Percentiles rank a stretch among this genome's conserved stretches.
These are phyloP conservation scores for Saussurea involucrata DNA, from an alignment of 129 eudicot genomes.

Conservation along the genomic window DNA sequence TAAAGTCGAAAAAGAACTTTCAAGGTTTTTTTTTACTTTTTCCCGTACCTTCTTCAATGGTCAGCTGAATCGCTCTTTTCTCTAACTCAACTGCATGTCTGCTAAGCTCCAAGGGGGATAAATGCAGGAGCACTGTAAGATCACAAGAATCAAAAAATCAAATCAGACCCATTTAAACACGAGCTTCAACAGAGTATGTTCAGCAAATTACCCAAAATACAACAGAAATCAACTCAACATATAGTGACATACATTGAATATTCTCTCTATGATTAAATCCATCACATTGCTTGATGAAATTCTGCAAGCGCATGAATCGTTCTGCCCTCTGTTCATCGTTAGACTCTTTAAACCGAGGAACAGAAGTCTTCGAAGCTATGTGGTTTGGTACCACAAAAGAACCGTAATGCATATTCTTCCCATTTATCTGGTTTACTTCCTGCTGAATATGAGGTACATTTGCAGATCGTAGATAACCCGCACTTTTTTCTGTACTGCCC, in stretches of 20 bases:
- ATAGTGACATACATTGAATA: conserved; percentile 45
- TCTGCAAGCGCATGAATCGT: conserved; percentile 53
- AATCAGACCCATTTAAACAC: neutral
- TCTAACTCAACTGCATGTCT: conserved; percentile 71
- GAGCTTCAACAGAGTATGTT: neutral
- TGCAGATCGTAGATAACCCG: conserved; percentile 22
- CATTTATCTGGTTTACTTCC: conserved; percentile 28
- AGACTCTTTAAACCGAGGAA: conserved; percentile 28
- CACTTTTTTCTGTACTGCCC: conserved; percentile 20
- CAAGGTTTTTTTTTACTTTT: neutral
- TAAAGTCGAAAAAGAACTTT: neutral
- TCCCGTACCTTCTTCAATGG: conserved; percentile 72
- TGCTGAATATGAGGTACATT: conserved; percentile 23
- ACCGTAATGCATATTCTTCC: conserved; percentile 25
- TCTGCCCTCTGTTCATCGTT: conserved; percentile 50
- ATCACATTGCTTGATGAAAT: conserved; percentile 64
- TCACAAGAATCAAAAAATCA: conserved; percentile 9
- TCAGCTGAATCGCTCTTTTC: conserved; percentile 66
- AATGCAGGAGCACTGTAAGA: conserved; percentile 47
- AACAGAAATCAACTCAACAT: neutral
- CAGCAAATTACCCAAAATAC: neutral
- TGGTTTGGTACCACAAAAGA: conserved; percentile 35
- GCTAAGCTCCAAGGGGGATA: conserved; percentile 70
- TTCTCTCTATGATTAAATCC: conserved; percentile 45
- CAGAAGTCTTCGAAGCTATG: conserved; percentile 26